phyloP scores from a whole-genome alignment of 2,329 filamentous ascomycete genomes.

The Zasmidium angulare region DNA sequence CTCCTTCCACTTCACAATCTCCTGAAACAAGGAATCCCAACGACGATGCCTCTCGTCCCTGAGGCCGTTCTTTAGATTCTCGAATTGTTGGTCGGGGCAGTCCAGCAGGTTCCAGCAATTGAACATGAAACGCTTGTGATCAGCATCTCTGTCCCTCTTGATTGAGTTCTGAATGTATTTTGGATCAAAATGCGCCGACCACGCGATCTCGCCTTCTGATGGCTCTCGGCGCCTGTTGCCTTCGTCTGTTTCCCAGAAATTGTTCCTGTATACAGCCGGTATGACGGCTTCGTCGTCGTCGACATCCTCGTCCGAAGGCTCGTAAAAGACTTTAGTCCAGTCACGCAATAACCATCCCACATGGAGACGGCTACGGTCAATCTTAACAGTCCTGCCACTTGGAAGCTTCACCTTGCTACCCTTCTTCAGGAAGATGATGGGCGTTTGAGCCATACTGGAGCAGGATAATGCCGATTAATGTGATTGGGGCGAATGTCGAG shows the following conservation, averaged over 20 bases:
- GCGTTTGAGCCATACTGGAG: background rate
- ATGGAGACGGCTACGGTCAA: conserved; percentile 1
- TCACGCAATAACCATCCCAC: background rate
- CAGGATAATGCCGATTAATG: too few relatives aligned
- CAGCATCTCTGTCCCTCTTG: background rate
- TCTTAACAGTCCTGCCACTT: background rate
- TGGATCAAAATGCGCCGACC: conserved; percentile 14
- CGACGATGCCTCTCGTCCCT: conserved; percentile 42
- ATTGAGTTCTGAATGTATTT: background rate
- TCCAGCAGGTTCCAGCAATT: conserved; percentile 15
- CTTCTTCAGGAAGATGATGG: conserved; percentile 1
- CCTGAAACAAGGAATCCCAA: conserved; percentile 10
- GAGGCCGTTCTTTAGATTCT: conserved; percentile 46
- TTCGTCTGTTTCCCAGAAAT: background rate
- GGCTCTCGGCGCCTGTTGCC: conserved; percentile 8
- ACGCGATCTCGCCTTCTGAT: conserved; percentile 12
- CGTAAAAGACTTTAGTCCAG: conserved; percentile 3
- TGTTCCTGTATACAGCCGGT: background rate
- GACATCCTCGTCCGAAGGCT: background rate
- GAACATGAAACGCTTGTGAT: conserved; percentile 15
- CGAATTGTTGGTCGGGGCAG: conserved; percentile 52
- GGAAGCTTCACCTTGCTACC: background rate
- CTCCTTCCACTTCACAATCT: conserved; percentile 10
- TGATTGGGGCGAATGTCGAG: too few relatives aligned
- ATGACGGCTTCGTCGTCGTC: background rate